Evolutionary conservation across 2,329 filamentous ascomycete genomes (phyloP).

Genomic region (Epichloe bromicola): DNA sequence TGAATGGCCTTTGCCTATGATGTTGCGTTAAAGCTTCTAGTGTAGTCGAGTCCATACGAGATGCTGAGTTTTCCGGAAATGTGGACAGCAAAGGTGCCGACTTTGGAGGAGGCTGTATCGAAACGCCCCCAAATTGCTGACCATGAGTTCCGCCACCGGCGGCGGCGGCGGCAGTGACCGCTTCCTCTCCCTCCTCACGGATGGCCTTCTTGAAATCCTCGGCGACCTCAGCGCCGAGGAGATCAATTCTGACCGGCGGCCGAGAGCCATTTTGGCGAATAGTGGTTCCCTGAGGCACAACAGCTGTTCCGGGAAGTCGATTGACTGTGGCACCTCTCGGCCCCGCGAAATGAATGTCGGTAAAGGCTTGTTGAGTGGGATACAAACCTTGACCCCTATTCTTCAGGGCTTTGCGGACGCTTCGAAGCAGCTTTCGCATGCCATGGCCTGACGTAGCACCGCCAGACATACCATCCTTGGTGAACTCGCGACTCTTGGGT

Average conservation of each 20-base stretch:
- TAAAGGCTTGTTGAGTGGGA: conserved; percentile 32
- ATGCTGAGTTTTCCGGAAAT: conserved; percentile 29
- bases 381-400: conserved; percentile 35
- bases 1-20: conserved; percentile 28
- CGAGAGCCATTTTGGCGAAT: conserved; percentile 29
- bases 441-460: conserved; percentile 57
- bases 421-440: conserved; percentile 77
- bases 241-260: conserved; percentile 58
- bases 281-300: conserved; percentile 43
- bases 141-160: conserved; percentile 9
- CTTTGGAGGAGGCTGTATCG: conserved; percentile 11
- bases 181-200: conserved; percentile 45
- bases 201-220: conserved; percentile 71
- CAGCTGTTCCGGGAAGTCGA: conserved; percentile 43
- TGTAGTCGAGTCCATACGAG: conserved; percentile 27
- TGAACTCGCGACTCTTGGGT: conserved; percentile 22
- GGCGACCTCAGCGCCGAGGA: conserved; percentile 64
- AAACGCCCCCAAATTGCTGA: conserved; percentile 13
- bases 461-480: conserved; percentile 35
- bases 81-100: conserved; percentile 15
- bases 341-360: conserved; percentile 35
- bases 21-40: conserved; percentile 22
- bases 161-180: conserved; percentile 17
- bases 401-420: conserved; percentile 70
- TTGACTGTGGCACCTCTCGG: conserved; percentile 43